Conservation (phyloP, 2,329 filamentous ascomycete species). For the Alternaria tenuissima region DNA sequence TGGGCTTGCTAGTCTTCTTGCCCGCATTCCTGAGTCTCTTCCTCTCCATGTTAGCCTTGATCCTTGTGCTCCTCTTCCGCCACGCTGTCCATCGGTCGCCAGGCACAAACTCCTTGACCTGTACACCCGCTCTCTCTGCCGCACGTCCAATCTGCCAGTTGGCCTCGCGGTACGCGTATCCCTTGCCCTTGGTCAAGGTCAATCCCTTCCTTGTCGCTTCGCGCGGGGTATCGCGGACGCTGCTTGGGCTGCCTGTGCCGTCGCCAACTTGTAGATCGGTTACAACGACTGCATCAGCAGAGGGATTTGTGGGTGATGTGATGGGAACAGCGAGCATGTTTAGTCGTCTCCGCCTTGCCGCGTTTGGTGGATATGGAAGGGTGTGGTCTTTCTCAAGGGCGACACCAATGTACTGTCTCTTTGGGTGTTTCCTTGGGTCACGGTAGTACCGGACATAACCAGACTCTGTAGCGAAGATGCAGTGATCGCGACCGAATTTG, state of each 20-base stretch:
- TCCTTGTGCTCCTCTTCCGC: conserved; percentile 65
- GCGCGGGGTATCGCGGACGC: conserved; percentile 35
- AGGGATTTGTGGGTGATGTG: conserved; percentile 2
- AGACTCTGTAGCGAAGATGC: conserved; percentile 82
- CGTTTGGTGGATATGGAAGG: conserved; percentile 78
- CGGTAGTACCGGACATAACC: conserved; percentile 98
- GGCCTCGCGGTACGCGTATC: conserved; percentile 70
- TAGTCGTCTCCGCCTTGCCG: conserved; percentile 76
- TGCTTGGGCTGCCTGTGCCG: conserved; percentile 18
- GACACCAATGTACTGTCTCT: conserved; percentile 93
- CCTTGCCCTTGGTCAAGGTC: conserved; percentile 51
- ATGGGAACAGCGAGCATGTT: conserved; percentile 69
- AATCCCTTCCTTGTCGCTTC: conserved; percentile 44
- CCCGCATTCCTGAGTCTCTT: conserved; percentile 61
- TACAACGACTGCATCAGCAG: conserved; percentile 35
- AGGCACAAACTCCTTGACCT: conserved; percentile 64
- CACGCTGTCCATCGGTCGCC: conserved; percentile 71
- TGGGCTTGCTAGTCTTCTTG: conserved; percentile 44
- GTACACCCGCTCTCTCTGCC: conserved; percentile 67
- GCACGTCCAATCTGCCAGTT: conserved; percentile 74
- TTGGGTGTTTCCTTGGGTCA: conserved; percentile 82
- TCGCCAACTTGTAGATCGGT: conserved; percentile 21
- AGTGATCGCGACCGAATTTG: conserved; percentile 94
- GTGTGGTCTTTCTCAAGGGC: conserved; percentile 82
- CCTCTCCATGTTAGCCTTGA: conserved; percentile 62